Evolutionary conservation across 345 rosid genomes (phyloP).

Genomic region (Heritiera fomes): DNA sequence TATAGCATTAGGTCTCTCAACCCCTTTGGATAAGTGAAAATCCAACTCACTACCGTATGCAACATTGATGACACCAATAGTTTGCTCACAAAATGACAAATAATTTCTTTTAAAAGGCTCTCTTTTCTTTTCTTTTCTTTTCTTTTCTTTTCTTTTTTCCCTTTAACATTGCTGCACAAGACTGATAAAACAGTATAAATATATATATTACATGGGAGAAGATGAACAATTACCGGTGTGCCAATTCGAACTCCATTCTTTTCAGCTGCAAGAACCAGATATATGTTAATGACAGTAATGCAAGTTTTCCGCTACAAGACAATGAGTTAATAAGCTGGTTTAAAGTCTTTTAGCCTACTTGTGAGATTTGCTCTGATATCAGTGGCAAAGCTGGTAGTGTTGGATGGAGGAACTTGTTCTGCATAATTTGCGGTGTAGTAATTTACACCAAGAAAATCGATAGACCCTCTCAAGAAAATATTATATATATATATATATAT

Average conservation of each 20-base stretch:
- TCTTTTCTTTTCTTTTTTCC: not conserved
- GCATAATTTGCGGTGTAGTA: constrained; percentile 43
- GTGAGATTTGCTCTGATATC: constrained; percentile 9
- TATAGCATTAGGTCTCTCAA: constrained; percentile 29
- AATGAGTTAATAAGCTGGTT: not conserved
- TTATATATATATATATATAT: no score
- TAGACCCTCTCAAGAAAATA: constrained; percentile 40
- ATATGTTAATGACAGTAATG: not conserved
- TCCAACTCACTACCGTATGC: constrained; percentile 37
- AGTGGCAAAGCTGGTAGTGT: not conserved
- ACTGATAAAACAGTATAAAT: not conserved
- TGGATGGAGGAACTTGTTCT: constrained; percentile 10
- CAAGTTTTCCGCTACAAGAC: not conserved
- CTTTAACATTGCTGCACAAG: not conserved
- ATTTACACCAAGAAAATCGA: constrained; percentile 48
- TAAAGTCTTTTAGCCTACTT: not conserved
- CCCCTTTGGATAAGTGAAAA: constrained; percentile 41
- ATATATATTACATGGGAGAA: not conserved
- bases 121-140: no score
- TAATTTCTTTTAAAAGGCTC: not conserved
- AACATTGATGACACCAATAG: not conserved
- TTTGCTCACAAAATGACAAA: not conserved
- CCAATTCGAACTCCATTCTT: constrained; percentile 44
- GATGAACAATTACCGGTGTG: constrained; percentile 25
- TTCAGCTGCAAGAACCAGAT: constrained; percentile 24